Percentiles rank a stretch among this genome's conserved stretches.
Evolutionary conservation across 371 early-diverging fungal genomes (phyloP).

Genomic region (Batkoa obscura): DNA sequence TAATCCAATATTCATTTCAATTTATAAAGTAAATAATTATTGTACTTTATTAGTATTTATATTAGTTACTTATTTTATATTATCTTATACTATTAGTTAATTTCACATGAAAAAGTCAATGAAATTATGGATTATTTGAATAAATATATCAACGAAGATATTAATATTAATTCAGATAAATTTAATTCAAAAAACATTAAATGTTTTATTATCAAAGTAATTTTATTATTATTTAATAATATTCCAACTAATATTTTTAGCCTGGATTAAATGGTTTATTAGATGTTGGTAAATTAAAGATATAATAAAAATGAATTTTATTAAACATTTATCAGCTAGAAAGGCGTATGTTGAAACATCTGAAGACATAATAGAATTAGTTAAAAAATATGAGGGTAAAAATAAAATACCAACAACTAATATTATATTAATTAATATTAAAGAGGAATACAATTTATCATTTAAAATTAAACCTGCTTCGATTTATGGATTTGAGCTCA

Average conservation of each 20-base stretch:
- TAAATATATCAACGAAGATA: slow-evolving; percentile 35
- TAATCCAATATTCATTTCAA: slow-evolving; percentile 9
- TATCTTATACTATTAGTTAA: slow-evolving; percentile 33
- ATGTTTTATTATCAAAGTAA: slow-evolving; percentile 33
- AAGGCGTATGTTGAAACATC: slow-evolving; percentile 66
- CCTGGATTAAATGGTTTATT: slow-evolving; percentile 67
- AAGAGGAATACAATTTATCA: slow-evolving; percentile 34
- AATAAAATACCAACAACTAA: neutral
- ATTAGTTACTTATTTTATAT: neutral
- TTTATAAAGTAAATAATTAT: slow-evolving; percentile 7
- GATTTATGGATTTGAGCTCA: slow-evolving; percentile 38
- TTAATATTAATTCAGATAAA: slow-evolving; percentile 11
- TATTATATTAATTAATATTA: slow-evolving; percentile 12
- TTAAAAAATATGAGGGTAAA: slow-evolving; percentile 32
- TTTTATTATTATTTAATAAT: slow-evolving; percentile 59
- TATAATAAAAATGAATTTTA: neutral
- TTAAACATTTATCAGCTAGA: neutral
- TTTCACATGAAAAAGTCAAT: slow-evolving; percentile 13
- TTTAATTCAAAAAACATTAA: neutral
- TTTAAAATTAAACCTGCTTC: slow-evolving; percentile 46
- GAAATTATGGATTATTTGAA: slow-evolving; percentile 20
- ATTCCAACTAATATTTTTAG: slow-evolving; percentile 57
- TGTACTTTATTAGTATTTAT: slow-evolving; percentile 16
- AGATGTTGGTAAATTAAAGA: slow-evolving; percentile 56
- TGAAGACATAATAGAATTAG: slow-evolving; percentile 60